Conservation (phyloP, 1,284 basidiomycete genomes). For the Pseudozyma hubeiensis region DNA sequence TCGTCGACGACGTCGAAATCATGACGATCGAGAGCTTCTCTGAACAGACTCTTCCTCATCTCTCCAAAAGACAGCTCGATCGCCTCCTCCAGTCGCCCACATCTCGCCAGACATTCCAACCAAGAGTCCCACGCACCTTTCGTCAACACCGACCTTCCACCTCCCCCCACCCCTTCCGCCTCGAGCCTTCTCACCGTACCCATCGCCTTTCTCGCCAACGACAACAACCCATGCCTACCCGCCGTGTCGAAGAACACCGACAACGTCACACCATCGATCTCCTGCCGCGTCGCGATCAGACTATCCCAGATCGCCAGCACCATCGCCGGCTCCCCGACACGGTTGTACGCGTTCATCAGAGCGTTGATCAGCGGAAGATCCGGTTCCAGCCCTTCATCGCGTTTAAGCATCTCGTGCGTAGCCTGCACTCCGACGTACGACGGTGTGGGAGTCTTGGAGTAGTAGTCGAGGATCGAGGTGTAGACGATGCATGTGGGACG, state of each 20-base stretch:
- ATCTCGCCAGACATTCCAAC: constrained; percentile 86
- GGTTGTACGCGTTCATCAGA: constrained; percentile 89
- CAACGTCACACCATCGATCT: constrained; percentile 77
- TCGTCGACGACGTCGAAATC: neutral
- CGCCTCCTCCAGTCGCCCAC: constrained; percentile 78
- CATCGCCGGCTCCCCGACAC: constrained; percentile 77
- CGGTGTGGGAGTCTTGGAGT: constrained; percentile 60
- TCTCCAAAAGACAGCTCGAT: constrained; percentile 76
- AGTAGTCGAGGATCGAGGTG: constrained; percentile 76
- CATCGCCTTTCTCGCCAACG: constrained; percentile 34
- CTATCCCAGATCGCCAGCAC: constrained; percentile 85
- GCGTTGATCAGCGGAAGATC: constrained; percentile 84
- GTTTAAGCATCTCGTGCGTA: constrained; percentile 80
- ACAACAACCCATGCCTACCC: constrained; percentile 73
- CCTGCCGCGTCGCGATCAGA: constrained; percentile 70
- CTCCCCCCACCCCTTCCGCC: constrained; percentile 72
- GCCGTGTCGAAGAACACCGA: constrained; percentile 87
- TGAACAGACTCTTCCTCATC: constrained; percentile 71
- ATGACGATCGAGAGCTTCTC: constrained; percentile 7
- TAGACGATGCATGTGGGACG: constrained; percentile 77
- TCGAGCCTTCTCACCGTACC: constrained; percentile 30
- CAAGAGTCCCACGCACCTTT: constrained; percentile 77
- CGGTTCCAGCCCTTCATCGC: constrained; percentile 80
- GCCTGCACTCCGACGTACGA: constrained; percentile 72
- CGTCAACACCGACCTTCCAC: constrained; percentile 73